phyloP scores from a whole-genome alignment of 2,329 filamentous ascomycete genomes.

The Ascochyta clinopodiicola region DNA sequence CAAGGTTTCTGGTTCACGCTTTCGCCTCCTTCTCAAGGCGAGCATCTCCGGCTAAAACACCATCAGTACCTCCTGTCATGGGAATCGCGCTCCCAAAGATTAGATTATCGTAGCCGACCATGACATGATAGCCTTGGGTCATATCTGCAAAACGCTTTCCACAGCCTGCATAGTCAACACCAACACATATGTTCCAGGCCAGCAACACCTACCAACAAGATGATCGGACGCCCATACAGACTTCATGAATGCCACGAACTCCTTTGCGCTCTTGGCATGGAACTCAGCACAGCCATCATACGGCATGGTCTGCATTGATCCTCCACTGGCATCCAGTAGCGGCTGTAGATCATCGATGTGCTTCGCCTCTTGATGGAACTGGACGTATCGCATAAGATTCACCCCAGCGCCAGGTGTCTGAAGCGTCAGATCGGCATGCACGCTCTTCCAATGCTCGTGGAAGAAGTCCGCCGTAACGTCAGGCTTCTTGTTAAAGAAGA shows the following conservation, averaged over 20 bases:
- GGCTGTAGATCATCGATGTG: not conserved
- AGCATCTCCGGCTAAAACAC: slow-evolving; percentile 6
- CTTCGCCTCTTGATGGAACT: slow-evolving; percentile 18
- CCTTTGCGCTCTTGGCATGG: slow-evolving; percentile 5
- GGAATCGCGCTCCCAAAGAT: slow-evolving; percentile 12
- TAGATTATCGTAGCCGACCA: slow-evolving; percentile 22
- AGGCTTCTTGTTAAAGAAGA: slow-evolving; percentile 11
- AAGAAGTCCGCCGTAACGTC: slow-evolving; percentile 13
- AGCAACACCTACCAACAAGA: not conserved
- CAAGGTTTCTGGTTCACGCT: no score
- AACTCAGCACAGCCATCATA: slow-evolving; percentile 23
- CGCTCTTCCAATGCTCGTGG: slow-evolving; percentile 19
- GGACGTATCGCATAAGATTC: slow-evolving; percentile 13
- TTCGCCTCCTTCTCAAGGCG: not conserved
- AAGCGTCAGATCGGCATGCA: slow-evolving; percentile 21
- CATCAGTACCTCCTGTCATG: slow-evolving; percentile 8
- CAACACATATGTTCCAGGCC: not conserved
- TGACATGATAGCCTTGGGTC: slow-evolving; percentile 2
- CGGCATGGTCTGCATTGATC: slow-evolving; percentile 1
- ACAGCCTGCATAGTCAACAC: not conserved
- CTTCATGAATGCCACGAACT: slow-evolving; percentile 1
- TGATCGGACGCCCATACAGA: not conserved
- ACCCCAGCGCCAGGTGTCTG: slow-evolving; percentile 1
- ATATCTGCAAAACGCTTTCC: not conserved
- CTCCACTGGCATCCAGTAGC: slow-evolving; percentile 1